A percentile compares a stretch with the other conserved stretches of the same genome.
Evolutionary conservation across 495 filamentous ascomycete species (phyloP).

Genomic region (Aspergillus avenaceus): DNA sequence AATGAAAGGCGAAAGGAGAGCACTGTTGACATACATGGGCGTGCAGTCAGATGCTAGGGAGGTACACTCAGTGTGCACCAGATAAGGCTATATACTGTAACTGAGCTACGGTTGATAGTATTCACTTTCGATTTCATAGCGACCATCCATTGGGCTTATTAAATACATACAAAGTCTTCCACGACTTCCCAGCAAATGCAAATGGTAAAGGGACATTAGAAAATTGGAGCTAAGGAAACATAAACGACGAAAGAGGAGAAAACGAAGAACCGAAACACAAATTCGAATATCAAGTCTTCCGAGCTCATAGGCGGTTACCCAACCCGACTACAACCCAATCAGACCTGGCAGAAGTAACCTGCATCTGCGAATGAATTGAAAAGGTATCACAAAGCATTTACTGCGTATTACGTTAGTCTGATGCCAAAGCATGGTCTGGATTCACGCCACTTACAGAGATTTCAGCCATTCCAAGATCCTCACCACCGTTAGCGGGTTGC

Average conservation of each 20-base stretch:
- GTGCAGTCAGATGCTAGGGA: too few species aligned
- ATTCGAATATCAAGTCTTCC: not conserved
- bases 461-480: constrained; percentile 51
- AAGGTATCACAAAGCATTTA: constrained; percentile 17
- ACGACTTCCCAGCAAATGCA: constrained; percentile 3
- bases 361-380: constrained; percentile 1
- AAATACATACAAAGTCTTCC: constrained; percentile 18
- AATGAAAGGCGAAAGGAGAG: too few species aligned
- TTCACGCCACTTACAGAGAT: constrained; percentile 36
- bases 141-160: constrained; percentile 13
- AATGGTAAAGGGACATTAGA: constrained; percentile 8
- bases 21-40: too few species aligned
- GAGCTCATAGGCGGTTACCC: not conserved
- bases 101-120: not conserved
- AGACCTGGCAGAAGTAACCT: constrained; percentile 3
- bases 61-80: too few species aligned
- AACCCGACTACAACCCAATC: not conserved
- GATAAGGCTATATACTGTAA: too few species aligned
- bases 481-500: constrained; percentile 29
- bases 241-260: not conserved
- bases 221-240: constrained; percentile 1
- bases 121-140: not conserved
- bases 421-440: not conserved
- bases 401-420: constrained; percentile 8
- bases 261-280: constrained; percentile 9